phyloP scores from a whole-genome alignment of 1,139 yeast genomes.

The Nakaseomyces uthaithaninus region DNA sequence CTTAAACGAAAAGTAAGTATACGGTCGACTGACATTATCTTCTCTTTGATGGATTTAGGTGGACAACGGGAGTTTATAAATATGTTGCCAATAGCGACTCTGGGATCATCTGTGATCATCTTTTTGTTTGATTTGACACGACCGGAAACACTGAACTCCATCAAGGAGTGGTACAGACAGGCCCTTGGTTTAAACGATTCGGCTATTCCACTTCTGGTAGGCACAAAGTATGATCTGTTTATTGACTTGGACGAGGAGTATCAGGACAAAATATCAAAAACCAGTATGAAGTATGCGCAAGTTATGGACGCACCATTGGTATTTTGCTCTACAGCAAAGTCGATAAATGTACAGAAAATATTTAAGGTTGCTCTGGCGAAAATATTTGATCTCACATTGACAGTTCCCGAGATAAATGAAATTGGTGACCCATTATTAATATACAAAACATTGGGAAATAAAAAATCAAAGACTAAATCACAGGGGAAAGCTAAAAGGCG shows the following conservation, averaged over 20 bases:
- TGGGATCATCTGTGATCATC: constrained; percentile 87
- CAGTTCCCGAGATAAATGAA: constrained; percentile 73
- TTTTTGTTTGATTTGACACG: constrained; percentile 91
- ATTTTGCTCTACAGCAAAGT: constrained; percentile 87
- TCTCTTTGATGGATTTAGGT: constrained; percentile 94
- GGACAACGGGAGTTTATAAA: constrained; percentile 95
- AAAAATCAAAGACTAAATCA: background rate
- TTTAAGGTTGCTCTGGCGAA: constrained; percentile 87
- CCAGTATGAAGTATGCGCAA: constrained; percentile 77
- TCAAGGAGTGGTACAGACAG: constrained; percentile 93
- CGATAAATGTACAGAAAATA: constrained; percentile 89
- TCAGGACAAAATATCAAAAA: constrained; percentile 77
- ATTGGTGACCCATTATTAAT: constrained; percentile 85
- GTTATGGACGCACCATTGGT: constrained; percentile 89
- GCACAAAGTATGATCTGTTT: constrained; percentile 89
- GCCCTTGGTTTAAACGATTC: constrained; percentile 86
- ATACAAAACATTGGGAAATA: constrained; percentile 39
- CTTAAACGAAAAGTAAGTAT: constrained; percentile 87
- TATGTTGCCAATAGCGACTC: constrained; percentile 89
- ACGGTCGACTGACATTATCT: constrained; percentile 81
- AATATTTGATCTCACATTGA: constrained; percentile 80
- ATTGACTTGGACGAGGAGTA: constrained; percentile 72
- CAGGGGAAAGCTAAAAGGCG: constrained; percentile 2
- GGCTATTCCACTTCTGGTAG: constrained; percentile 87
- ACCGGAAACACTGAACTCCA: constrained; percentile 73